These are phyloP conservation scores for Paralagenidium karlingii DNA, from an alignment of 352 stramenopile genomes.

Conservation along the genomic window DNA sequence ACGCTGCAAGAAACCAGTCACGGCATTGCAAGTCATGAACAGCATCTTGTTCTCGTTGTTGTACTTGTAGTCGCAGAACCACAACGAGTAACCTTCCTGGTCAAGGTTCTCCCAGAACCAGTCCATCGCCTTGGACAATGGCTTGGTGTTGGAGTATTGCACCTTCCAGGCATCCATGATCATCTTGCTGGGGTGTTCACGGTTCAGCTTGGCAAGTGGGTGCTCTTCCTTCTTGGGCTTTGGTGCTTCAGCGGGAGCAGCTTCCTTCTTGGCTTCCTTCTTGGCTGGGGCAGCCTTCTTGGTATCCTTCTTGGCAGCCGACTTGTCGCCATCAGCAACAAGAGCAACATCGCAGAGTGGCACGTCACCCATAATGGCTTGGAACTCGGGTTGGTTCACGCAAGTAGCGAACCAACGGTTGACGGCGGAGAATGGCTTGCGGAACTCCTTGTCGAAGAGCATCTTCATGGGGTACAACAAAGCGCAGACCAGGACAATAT, in stretches of 20 bases:
- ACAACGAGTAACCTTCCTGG: slow-evolving; percentile 82
- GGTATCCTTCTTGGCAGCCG: slow-evolving; percentile 15
- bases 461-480: slow-evolving; percentile 94
- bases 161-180: slow-evolving; percentile 88
- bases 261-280: slow-evolving; percentile 12
- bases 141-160: slow-evolving; percentile 84
- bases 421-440: slow-evolving; percentile 80
- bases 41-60: slow-evolving; percentile 88
- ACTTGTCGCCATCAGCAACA: slow-evolving; percentile 42
- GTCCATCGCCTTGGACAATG: slow-evolving; percentile 77
- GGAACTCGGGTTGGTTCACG: slow-evolving; percentile 91
- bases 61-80: slow-evolving; percentile 90
- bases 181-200: slow-evolving; percentile 64
- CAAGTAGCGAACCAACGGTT: slow-evolving; percentile 88
- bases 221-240: slow-evolving; percentile 77
- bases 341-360: slow-evolving; percentile 66
- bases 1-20: slow-evolving; percentile 87
- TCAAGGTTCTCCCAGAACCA: slow-evolving; percentile 88
- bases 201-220: slow-evolving; percentile 81
- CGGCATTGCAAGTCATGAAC: slow-evolving; percentile 91
- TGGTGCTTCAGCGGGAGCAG: slow-evolving; percentile 15
- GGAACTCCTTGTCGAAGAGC: slow-evolving; percentile 81
- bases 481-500: slow-evolving; percentile 82
- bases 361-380: slow-evolving; percentile 85
- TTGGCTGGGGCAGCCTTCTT: slow-evolving; percentile 36